Evolutionary conservation across 163 green algal species (phyloP).

Genomic region (Volvox carteri): DNA sequence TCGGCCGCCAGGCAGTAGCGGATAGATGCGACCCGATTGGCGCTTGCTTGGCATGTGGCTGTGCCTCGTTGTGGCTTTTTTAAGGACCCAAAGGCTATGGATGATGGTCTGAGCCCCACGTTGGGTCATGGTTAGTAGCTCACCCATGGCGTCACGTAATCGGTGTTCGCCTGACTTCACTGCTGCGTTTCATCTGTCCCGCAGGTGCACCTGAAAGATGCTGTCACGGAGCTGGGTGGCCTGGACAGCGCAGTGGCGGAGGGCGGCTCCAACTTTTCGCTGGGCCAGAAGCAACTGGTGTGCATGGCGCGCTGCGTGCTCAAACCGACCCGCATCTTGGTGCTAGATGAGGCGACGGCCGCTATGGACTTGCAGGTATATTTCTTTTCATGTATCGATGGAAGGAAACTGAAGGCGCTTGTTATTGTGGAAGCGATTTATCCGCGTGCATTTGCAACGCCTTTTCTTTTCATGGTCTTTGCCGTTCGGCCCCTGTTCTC

Average conservation of each 20-base stretch:
- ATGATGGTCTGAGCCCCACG: no score
- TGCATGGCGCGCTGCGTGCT: conserved; percentile 85
- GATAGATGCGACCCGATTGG: no score
- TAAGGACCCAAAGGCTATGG: no score
- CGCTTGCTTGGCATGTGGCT: no score
- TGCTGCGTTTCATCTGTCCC: neutral
- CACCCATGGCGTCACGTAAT: no score
- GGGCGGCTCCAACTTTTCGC: conserved; percentile 81
- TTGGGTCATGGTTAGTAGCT: no score
- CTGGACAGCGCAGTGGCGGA: conserved; percentile 74
- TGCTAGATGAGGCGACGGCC: conserved; percentile 83
- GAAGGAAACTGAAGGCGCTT: no score
- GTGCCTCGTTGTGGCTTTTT: no score
- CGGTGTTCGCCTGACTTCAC: no score
- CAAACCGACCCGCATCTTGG: conserved; percentile 71
- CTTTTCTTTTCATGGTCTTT: neutral
- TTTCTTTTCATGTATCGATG: neutral
- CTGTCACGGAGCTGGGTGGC: conserved; percentile 65
- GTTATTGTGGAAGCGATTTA: no score
- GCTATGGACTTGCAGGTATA: conserved; percentile 75
- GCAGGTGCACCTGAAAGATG: conserved; percentile 71
- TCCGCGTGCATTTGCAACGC: no score
- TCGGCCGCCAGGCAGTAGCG: no score
- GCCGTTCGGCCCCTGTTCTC: neutral
- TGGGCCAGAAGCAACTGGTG: conserved; percentile 87